phyloP scores from a whole-genome alignment of 179 eudicot species.

The Gypsophila paniculata region DNA sequence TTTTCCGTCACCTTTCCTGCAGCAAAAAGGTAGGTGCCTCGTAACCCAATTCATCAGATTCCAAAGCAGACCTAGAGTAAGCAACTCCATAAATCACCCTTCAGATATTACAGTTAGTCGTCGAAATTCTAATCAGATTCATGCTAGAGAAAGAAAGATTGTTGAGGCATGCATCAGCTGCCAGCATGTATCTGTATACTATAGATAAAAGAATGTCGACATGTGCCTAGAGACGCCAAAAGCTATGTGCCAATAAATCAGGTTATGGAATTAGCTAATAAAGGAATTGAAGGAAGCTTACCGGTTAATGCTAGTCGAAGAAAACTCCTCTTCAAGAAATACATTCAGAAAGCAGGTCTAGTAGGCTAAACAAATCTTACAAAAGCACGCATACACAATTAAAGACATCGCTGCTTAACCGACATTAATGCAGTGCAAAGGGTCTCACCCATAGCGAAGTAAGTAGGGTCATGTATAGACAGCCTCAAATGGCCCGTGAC shows the following conservation, averaged over 20 bases:
- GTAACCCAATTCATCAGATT: not conserved
- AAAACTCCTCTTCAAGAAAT: not conserved
- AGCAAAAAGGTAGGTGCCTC: not conserved
- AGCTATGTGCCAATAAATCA: not conserved
- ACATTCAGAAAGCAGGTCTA: not conserved
- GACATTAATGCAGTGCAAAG: no score
- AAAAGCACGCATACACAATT: not conserved
- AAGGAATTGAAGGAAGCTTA: not conserved
- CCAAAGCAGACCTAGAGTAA: not conserved
- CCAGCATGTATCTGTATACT: not conserved
- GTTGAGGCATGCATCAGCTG: no score
- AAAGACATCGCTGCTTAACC: not conserved
- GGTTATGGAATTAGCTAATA: not conserved
- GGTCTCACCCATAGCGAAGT: no score
- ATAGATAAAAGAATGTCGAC: not conserved
- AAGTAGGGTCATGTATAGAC: no score
- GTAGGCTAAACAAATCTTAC: not conserved
- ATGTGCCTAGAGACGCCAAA: not conserved
- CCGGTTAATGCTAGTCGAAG: not conserved
- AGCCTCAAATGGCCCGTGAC: no score
- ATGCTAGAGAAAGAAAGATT: not conserved
- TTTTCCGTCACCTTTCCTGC: not conserved
- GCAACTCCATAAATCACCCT: not conserved
- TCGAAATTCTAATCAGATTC: no score
- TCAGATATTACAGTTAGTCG: not conserved